Percentiles rank a stretch among this genome's conserved stretches.
These are phyloP conservation scores for Corniculantispora saksenae DNA, from an alignment of 2,329 filamentous ascomycete genomes.

Conservation along the genomic window DNA sequence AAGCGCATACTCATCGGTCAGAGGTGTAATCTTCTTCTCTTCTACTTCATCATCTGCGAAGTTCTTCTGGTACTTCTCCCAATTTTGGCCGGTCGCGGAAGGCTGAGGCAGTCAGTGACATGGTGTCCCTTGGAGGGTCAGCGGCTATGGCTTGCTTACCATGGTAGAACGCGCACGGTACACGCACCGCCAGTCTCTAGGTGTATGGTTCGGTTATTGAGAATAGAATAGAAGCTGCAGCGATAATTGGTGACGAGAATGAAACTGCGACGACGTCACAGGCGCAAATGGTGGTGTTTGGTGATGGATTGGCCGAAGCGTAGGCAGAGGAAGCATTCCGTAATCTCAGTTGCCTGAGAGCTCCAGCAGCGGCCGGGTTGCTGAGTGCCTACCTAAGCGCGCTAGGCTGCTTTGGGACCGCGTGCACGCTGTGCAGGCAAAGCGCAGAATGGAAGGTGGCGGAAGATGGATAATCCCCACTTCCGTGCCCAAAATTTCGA, in stretches of 20 bases:
- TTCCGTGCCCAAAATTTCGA: constrained; percentile 44
- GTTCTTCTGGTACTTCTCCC: constrained; percentile 99
- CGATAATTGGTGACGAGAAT: neutral
- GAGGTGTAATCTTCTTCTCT: constrained; percentile 98
- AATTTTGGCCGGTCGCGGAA: constrained; percentile 88
- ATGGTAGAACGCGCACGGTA: constrained; percentile 40
- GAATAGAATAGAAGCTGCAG: neutral
- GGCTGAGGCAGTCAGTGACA: constrained; percentile 60
- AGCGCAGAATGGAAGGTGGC: constrained; percentile 29
- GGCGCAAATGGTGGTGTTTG: constrained; percentile 25
- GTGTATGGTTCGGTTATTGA: neutral
- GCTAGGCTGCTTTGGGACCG: constrained; percentile 28
- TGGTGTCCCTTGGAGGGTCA: constrained; percentile 1
- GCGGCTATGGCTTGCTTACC: constrained; percentile 35
- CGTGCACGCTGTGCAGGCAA: constrained; percentile 19
- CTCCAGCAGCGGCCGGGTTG: constrained; percentile 35
- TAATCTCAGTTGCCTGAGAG: constrained; percentile 44
- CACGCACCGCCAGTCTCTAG: constrained; percentile 23
- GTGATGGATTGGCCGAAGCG: constrained; percentile 31
- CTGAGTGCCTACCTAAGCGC: constrained; percentile 15
- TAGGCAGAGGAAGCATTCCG: constrained; percentile 40
- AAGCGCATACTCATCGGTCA: constrained; percentile 83
- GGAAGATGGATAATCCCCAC: constrained; percentile 41
- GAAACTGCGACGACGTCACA: neutral
- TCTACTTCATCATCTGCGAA: constrained; percentile 95